Percentiles rank a stretch among this genome's conserved stretches.
phyloP scores from a whole-genome alignment of 805 yeast species.

The Vanderwaltozyma tropicalis region DNA sequence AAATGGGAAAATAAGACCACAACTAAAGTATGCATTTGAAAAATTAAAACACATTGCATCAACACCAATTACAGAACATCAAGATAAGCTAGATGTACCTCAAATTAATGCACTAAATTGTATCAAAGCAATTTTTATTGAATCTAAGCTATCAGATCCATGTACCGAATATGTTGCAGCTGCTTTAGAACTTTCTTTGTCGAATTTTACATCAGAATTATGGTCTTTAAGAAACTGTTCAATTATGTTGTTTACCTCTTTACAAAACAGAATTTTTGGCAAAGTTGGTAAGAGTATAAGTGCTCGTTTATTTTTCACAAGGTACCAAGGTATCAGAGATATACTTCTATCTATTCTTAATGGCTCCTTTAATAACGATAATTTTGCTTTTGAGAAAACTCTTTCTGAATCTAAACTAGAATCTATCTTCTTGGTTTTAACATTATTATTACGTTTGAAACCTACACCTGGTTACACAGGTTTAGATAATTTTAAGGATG shows the following conservation, averaged over 20 bases:
- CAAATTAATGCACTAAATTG: slow-evolving; percentile 93
- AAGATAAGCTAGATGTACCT: slow-evolving; percentile 61
- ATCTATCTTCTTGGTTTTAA: slow-evolving; percentile 63
- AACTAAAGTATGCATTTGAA: slow-evolving; percentile 42
- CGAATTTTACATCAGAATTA: slow-evolving; percentile 49
- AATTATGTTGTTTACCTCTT: slow-evolving; percentile 80
- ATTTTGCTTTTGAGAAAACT: slow-evolving; percentile 6
- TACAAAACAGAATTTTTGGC: slow-evolving; percentile 75
- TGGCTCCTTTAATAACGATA: slow-evolving; percentile 12
- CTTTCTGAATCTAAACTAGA: slow-evolving; percentile 35
- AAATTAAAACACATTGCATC: slow-evolving; percentile 46
- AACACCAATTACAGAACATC: slow-evolving; percentile 36
- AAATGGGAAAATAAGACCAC: slow-evolving; percentile 25
- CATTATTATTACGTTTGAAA: slow-evolving; percentile 59
- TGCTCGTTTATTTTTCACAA: slow-evolving; percentile 62
- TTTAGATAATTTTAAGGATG: slow-evolving; percentile 40
- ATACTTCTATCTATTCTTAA: slow-evolving; percentile 38
- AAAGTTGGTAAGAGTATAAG: slow-evolving; percentile 35
- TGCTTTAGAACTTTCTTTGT: slow-evolving; percentile 51
- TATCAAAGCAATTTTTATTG: slow-evolving; percentile 62
- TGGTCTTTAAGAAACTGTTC: slow-evolving; percentile 93
- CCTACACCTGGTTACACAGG: slow-evolving; percentile 47
- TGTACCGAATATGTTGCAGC: slow-evolving; percentile 43
- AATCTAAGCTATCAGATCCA: slow-evolving; percentile 48
- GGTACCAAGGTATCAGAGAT: slow-evolving; percentile 43